These are phyloP conservation scores for Suhomyces yuchorum DNA, from an alignment of 1,139 yeast species.

Conservation along the genomic window DNA sequence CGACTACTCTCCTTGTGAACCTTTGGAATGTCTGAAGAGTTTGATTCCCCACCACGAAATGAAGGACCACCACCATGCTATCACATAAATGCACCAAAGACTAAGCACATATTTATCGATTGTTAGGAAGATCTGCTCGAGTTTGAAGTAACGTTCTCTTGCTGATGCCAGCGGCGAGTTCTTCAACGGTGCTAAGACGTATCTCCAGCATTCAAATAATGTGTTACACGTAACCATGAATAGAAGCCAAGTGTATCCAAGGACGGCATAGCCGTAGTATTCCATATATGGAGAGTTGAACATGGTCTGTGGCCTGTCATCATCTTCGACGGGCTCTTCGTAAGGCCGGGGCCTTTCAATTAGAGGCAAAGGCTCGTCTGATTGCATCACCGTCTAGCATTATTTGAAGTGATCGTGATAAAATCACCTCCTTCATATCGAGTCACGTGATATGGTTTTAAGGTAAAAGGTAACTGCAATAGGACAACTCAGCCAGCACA, in stretches of 20 bases:
- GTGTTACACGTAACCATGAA: slow-evolving; percentile 47
- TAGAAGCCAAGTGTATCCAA: slow-evolving; percentile 41
- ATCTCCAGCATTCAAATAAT: slow-evolving; percentile 47
- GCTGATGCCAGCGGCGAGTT: slow-evolving; percentile 13
- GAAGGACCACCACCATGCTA: slow-evolving; percentile 77
- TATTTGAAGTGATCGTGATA: background rate
- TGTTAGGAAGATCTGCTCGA: slow-evolving; percentile 21
- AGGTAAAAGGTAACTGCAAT: no score
- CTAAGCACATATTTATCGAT: slow-evolving; percentile 53
- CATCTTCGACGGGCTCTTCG: slow-evolving; percentile 14
- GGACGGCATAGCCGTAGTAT: slow-evolving; percentile 37
- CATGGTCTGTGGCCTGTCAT: slow-evolving; percentile 21
- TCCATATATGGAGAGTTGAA: slow-evolving; percentile 13
- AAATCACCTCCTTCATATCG: background rate
- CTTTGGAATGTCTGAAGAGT: slow-evolving; percentile 73
- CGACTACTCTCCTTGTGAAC: slow-evolving; percentile 28
- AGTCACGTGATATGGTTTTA: background rate
- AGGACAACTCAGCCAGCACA: no score
- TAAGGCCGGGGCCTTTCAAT: slow-evolving; percentile 17
- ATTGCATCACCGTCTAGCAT: background rate
- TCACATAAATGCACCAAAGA: slow-evolving; percentile 56
- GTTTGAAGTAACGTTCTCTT: slow-evolving; percentile 16
- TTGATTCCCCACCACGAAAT: slow-evolving; percentile 79
- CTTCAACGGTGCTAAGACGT: slow-evolving; percentile 38
- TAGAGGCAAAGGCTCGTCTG: slow-evolving; percentile 19